Conservation (phyloP, 1,139 yeast genomes). For the Candida smagusa region DNA sequence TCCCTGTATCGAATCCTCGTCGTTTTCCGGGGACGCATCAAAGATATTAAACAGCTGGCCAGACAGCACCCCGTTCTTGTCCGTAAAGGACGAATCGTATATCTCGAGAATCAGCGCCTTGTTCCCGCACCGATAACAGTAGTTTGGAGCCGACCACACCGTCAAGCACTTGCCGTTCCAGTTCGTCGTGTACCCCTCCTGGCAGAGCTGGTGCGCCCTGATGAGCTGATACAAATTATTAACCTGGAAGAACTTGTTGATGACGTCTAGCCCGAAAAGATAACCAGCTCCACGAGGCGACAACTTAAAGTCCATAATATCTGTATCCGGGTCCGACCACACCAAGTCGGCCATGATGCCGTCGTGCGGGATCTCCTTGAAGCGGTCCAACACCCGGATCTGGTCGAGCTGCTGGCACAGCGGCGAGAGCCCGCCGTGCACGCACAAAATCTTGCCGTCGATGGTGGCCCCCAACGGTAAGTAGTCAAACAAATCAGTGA, state of each 20-base stretch:
- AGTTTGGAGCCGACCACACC: conserved; percentile 98
- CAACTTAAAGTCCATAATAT: conserved; percentile 75
- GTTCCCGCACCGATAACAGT: conserved; percentile 95
- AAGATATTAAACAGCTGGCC: conserved; percentile 82
- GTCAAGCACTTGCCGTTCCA: conserved; percentile 90
- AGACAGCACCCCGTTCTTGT: conserved; percentile 33
- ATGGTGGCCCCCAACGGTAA: conserved; percentile 89
- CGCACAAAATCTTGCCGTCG: conserved; percentile 88
- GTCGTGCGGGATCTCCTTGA: conserved; percentile 94
- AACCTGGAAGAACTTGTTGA: conserved; percentile 76
- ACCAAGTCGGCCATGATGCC: conserved; percentile 99
- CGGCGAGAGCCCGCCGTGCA: conserved; percentile 95
- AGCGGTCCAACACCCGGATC: conserved; percentile 82
- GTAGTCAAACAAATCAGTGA: conserved; percentile 92
- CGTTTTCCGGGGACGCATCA: conserved; percentile 93
- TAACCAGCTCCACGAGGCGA: conserved; percentile 98
- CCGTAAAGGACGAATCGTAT: conserved; percentile 21
- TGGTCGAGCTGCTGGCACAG: conserved; percentile 93
- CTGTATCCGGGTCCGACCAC: conserved; percentile 98
- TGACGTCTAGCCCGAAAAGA: conserved; percentile 89
- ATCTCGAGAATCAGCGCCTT: conserved; percentile 92
- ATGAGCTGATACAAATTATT: conserved; percentile 79
- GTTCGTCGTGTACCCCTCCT: conserved; percentile 90
- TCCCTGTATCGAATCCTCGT: conserved; percentile 43
- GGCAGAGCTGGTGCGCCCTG: conserved; percentile 94